Conservation (phyloP, 495 filamentous ascomycete species). For the Halenospora varia region DNA sequence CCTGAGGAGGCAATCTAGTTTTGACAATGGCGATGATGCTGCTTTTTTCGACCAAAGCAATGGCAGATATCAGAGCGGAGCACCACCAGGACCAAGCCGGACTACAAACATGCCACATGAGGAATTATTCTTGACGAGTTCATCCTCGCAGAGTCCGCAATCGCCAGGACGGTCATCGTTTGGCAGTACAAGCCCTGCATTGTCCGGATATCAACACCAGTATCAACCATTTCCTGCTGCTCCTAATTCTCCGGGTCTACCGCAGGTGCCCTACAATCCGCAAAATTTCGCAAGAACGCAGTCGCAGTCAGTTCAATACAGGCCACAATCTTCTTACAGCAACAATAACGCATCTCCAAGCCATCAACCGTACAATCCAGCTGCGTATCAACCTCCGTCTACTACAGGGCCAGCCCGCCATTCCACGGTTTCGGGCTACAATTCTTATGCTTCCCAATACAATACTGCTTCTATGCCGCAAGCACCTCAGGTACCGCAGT, state of each 20-base stretch:
- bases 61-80: slow-evolving; percentile 28
- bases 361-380: slow-evolving; percentile 70
- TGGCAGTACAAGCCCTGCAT: slow-evolving; percentile 41
- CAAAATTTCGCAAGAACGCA: slow-evolving; percentile 70
- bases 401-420: slow-evolving; percentile 26
- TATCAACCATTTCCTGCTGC: slow-evolving; percentile 48
- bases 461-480: slow-evolving; percentile 31
- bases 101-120: slow-evolving; percentile 32
- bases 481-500: slow-evolving; percentile 31
- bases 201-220: slow-evolving; percentile 53
- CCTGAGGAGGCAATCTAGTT: slow-evolving; percentile 62
- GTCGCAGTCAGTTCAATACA: slow-evolving; percentile 46
- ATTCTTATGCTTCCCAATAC: slow-evolving; percentile 18
- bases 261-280: slow-evolving; percentile 65
- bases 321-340: slow-evolving; percentile 35
- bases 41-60: slow-evolving; percentile 42
- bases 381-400: slow-evolving; percentile 53
- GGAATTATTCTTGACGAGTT: slow-evolving; percentile 41
- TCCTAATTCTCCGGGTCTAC: slow-evolving; percentile 20
- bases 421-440: slow-evolving; percentile 25
- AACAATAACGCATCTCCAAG: slow-evolving; percentile 23
- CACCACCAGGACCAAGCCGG: slow-evolving; percentile 4
- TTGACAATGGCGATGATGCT: slow-evolving; percentile 75
- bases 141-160: slow-evolving; percentile 28
- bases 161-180: slow-evolving; percentile 34